These are phyloP conservation scores for Scleromitrula shiraiana DNA, from an alignment of 2,329 filamentous ascomycete genomes.

Conservation along the genomic window DNA sequence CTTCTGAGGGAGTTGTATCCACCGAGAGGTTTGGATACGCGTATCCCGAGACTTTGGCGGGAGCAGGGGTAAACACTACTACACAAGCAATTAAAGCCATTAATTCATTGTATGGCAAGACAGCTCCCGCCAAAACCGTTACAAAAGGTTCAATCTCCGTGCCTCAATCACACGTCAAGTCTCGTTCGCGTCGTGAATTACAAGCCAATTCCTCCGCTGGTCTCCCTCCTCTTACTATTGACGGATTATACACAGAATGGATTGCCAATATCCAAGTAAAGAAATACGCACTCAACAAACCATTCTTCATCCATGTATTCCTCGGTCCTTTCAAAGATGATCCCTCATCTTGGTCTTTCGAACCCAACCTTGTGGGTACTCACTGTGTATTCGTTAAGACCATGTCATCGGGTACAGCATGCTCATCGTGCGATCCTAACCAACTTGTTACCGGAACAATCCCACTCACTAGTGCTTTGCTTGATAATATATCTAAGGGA, in stretches of 20 bases:
- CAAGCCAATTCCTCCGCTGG: background rate
- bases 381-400: conserved; percentile 32
- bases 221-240: conserved; percentile 12
- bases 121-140: background rate
- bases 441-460: conserved; percentile 34
- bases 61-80: conserved; percentile 48
- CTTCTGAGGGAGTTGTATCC: conserved; percentile 14
- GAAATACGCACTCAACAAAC: conserved; percentile 51
- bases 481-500: conserved; percentile 23
- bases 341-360: conserved; percentile 22
- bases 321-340: conserved; percentile 38
- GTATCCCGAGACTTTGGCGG: conserved; percentile 33
- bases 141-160: background rate
- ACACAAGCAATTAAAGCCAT: conserved; percentile 55
- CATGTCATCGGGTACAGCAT: background rate
- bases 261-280: conserved; percentile 56
- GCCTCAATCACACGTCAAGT: background rate
- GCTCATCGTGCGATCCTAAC: conserved; percentile 17
- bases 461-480: conserved; percentile 36
- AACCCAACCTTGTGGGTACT: conserved; percentile 25
- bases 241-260: conserved; percentile 43
- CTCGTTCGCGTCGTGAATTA: background rate
- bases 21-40: conserved; percentile 22
- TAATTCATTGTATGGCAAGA: conserved; percentile 39
- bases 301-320: conserved; percentile 63